Evolutionary conservation across 2,329 filamentous ascomycete genomes (phyloP), one percentile per base, ranked within the genome.

Genomic region (Truncatella angustata): DNA sequence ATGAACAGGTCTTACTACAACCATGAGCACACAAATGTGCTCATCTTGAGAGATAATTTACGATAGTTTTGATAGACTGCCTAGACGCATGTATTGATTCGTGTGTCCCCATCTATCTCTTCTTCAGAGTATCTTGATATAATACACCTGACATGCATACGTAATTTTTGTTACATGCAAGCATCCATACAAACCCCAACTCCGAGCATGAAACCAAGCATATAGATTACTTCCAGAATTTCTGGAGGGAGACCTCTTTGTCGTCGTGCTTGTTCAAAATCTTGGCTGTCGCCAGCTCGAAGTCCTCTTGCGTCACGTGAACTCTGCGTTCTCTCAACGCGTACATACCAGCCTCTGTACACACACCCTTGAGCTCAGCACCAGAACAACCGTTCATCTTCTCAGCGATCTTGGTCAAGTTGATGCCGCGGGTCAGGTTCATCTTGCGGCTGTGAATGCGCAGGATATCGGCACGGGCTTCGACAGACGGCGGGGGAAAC

Each of bases 381-480:
- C 94, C 94, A 3, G 92, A 97, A 74, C 94, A 99, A 48, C 94
- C 94, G 66, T 97, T 97, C 94, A 99, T 99, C 84, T 97, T 97
- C 80, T 99, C 94, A 26, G 94, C 94, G 64, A 97, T 96, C 85
- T 99, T 99, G 65, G 84, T 96, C 59, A 99, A 78, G 74, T 99
- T 96, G 77, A 99, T 97, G 49, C 94, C 94, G 66, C 94, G 85
- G 12, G 94, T 99, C 63, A 99, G 74, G 75, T 99, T 99, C 94
- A 99, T 99, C 74, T 92, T 96, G 64, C 94, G 85, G 63, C 89
- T 95, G 78, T 99, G 94, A 65, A 99, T 99, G 61, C 94, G 88
- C 61, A 99, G 80, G 76, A 99, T 99, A 72, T 99, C 94, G 62
- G 94, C 94, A 73, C 94, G 85, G 50, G 94, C 93, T 76, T 99